Conservation (phyloP, 805 yeast species). For the Wickerhamomyces rabaulensis region DNA sequence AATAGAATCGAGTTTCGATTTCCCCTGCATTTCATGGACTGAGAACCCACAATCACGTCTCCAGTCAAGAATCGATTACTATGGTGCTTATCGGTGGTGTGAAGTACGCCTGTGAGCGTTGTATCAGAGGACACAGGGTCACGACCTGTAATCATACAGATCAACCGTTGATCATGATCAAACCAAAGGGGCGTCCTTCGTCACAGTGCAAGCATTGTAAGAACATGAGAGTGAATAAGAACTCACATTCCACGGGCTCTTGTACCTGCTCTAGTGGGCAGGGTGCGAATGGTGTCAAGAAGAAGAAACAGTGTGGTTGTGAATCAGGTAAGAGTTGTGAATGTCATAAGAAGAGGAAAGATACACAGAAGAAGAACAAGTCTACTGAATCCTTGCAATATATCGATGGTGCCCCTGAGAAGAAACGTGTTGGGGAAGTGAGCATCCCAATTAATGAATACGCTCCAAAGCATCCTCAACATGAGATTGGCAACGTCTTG, state of each 20-base stretch:
- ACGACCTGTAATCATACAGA: constrained; percentile 91
- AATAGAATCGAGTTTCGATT: too few species aligned
- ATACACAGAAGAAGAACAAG: background rate
- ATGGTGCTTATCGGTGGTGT: constrained; percentile 93
- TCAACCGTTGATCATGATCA: constrained; percentile 85
- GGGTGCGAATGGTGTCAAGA: constrained; percentile 17
- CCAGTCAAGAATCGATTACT: too few species aligned
- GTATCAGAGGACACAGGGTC: constrained; percentile 95
- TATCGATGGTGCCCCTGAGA: background rate
- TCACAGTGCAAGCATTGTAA: constrained; percentile 87
- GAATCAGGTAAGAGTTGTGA: constrained; percentile 22
- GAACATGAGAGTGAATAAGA: constrained; percentile 61
- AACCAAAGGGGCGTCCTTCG: constrained; percentile 95
- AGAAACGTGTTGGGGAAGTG: constrained; percentile 31
- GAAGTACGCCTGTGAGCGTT: constrained; percentile 93
- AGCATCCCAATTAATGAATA: constrained; percentile 33
- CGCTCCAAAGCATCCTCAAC: constrained; percentile 25
- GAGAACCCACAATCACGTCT: background rate
- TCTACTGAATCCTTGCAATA: background rate
- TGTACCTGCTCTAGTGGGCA: constrained; percentile 64
- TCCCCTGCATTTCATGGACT: background rate
- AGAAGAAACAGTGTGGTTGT: constrained; percentile 24
- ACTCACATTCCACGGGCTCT: constrained; percentile 50
- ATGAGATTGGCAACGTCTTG: constrained; percentile 26
- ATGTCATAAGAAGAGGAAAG: constrained; percentile 22